These are phyloP conservation scores for Cantharellus anzutake DNA, from an alignment of 768 basidiomycete genomes.

Conservation along the genomic window DNA sequence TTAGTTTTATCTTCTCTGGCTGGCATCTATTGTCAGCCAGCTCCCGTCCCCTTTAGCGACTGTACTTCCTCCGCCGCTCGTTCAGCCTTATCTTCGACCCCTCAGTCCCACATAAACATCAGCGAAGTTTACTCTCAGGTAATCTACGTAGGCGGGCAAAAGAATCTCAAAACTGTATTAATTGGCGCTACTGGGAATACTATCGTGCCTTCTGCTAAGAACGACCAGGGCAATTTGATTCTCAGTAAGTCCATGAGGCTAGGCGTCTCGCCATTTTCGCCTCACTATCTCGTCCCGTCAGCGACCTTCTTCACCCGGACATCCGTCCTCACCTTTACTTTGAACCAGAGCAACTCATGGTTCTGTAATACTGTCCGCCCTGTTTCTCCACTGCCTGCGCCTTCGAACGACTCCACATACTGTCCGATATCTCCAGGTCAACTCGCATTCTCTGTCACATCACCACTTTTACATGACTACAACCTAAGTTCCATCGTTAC, in stretches of 20 bases:
- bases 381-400: constrained; percentile 42
- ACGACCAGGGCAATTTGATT: not conserved
- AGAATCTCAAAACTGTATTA: not conserved
- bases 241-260: not conserved
- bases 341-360: not conserved
- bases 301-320: not conserved
- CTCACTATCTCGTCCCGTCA: not conserved
- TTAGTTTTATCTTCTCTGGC: too few species aligned
- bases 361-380: constrained; percentile 69
- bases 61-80: not conserved
- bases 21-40: not conserved
- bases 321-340: not conserved
- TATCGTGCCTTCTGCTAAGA: not conserved
- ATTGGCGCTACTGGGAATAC: not conserved
- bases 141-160: not conserved
- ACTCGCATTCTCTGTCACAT: constrained; percentile 54
- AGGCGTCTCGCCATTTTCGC: not conserved
- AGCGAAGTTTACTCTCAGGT: not conserved
- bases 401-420: constrained; percentile 22
- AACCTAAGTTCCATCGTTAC: constrained; percentile 72
- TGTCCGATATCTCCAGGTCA: constrained; percentile 69
- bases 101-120: not conserved
- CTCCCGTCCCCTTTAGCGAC: not conserved
- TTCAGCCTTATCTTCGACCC: not conserved
- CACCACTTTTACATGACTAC: constrained; percentile 42